Conservation (phyloP, 225 moss, liverwort and hornwort species). For the Thuidium tamariscinum region DNA sequence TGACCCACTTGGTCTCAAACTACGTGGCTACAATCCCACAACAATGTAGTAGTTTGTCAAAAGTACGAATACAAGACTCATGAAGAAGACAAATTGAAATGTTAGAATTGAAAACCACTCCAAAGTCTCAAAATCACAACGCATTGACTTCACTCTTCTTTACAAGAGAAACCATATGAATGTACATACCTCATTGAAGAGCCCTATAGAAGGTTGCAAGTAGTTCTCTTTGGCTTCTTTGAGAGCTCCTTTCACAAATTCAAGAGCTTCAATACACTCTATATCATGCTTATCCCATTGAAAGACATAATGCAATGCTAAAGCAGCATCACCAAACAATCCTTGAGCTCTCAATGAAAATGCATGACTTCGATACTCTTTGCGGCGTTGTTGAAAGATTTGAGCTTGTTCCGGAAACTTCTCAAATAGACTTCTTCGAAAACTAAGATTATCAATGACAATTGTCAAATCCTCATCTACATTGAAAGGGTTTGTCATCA, state of each 20-base stretch:
- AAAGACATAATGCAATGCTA: neutral
- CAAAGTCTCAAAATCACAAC: neutral
- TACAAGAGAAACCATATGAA: neutral
- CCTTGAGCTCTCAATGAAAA: neutral
- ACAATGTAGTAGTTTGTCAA: neutral
- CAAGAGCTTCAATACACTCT: neutral
- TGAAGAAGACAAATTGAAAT: neutral
- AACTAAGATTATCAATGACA: neutral
- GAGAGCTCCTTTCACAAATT: neutral
- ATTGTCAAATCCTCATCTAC: neutral
- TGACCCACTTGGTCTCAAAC: accelerated
- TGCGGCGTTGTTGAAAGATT: neutral
- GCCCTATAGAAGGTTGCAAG: neutral
- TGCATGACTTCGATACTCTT: neutral
- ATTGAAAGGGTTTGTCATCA: neutral
- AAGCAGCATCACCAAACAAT: neutral
- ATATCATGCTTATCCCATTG: neutral
- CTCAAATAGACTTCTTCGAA: neutral
- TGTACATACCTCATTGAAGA: neutral
- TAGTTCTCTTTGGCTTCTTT: neutral
- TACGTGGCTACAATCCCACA: accelerated
- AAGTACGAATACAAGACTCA: accelerated
- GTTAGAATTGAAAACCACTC: neutral
- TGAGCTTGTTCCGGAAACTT: neutral
- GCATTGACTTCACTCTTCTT: neutral